Conservation (phyloP, 2,329 filamentous ascomycete species). For the Cordyceps pruinosa region DNA sequence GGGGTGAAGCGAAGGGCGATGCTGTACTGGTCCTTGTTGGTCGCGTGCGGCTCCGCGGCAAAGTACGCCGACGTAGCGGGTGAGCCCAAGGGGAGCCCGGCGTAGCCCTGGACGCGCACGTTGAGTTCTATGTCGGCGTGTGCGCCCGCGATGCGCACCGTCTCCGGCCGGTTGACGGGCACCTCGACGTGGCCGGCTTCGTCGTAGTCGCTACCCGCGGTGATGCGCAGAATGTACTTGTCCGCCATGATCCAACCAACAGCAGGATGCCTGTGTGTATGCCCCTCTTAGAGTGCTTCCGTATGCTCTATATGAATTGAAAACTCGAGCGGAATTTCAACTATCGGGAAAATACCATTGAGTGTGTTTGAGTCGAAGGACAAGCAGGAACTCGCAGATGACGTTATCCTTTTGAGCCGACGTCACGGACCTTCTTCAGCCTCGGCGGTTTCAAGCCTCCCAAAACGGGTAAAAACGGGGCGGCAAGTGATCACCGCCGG, state of each 20-base stretch:
- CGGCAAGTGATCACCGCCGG: not conserved
- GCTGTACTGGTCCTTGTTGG: slow-evolving; percentile 71
- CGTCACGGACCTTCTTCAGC: not conserved
- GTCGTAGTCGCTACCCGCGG: slow-evolving; percentile 73
- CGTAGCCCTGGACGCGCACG: slow-evolving; percentile 63
- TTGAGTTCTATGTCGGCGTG: slow-evolving; percentile 61
- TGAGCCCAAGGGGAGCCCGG: slow-evolving; percentile 64
- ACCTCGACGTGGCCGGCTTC: slow-evolving; percentile 63
- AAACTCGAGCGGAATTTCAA: too few relatives aligned
- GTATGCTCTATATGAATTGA: too few relatives aligned
- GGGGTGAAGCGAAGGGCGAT: slow-evolving; percentile 74
- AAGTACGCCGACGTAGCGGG: slow-evolving; percentile 74
- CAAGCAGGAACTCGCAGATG: not conserved
- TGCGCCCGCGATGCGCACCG: slow-evolving; percentile 55
- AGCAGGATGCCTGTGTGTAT: not conserved
- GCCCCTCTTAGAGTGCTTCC: too few relatives aligned
- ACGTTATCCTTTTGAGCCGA: not conserved
- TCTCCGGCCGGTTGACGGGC: slow-evolving; percentile 63
- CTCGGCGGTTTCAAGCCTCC: too few relatives aligned
- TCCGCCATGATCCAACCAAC: slow-evolving; percentile 46
- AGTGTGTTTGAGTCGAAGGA: too few relatives aligned
- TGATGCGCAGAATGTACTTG: slow-evolving; percentile 75
- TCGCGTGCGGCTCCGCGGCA: slow-evolving; percentile 56
- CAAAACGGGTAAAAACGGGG: slow-evolving; percentile 4
- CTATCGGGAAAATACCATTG: too few relatives aligned